These are phyloP conservation scores for Arthrobotrys pseudoclavata DNA, from an alignment of 2,329 filamentous ascomycete species.

Conservation along the genomic window DNA sequence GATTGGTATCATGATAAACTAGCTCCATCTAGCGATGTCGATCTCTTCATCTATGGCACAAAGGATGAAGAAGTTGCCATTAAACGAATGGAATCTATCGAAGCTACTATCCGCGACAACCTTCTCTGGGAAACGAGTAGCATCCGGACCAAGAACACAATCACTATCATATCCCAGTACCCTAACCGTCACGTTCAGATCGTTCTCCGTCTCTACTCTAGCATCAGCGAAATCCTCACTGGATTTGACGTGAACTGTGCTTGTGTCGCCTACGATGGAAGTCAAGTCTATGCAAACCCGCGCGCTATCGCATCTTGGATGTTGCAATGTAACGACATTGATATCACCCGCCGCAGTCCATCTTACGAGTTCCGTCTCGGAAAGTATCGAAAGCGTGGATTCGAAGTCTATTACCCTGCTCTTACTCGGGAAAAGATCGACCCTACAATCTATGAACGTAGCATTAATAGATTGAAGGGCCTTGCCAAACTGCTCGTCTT, in stretches of 20 bases:
- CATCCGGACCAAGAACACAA: conserved; percentile 85
- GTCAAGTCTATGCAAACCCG: conserved; percentile 82
- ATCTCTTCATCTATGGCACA: conserved; percentile 86
- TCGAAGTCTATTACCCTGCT: conserved; percentile 84
- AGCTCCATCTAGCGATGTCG: conserved; percentile 86
- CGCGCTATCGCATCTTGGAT: conserved; percentile 83
- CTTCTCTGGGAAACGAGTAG: conserved; percentile 87
- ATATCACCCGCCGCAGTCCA: conserved; percentile 82
- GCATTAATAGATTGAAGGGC: conserved; percentile 80
- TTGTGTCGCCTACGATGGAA: conserved; percentile 83
- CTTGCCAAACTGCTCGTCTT: conserved; percentile 83
- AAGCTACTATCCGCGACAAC: conserved; percentile 79
- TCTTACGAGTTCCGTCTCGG: conserved; percentile 89
- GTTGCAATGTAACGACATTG: conserved; percentile 84
- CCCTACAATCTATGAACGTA: conserved; percentile 87
- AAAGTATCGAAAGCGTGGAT: conserved; percentile 86
- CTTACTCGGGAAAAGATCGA: conserved; percentile 82
- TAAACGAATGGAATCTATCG: conserved; percentile 87
- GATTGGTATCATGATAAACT: conserved; percentile 86
- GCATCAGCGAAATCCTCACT: conserved; percentile 84
- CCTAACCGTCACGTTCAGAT: conserved; percentile 86
- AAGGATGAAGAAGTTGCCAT: conserved; percentile 79
- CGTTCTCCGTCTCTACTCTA: conserved; percentile 86
- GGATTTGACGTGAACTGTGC: conserved; percentile 89
- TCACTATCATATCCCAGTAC: conserved; percentile 87